A percentile compares a stretch with the other conserved stretches of the same genome.
phyloP scores from a whole-genome alignment of 1,284 basidiomycete species.

The Heliocybe sulcata region DNA sequence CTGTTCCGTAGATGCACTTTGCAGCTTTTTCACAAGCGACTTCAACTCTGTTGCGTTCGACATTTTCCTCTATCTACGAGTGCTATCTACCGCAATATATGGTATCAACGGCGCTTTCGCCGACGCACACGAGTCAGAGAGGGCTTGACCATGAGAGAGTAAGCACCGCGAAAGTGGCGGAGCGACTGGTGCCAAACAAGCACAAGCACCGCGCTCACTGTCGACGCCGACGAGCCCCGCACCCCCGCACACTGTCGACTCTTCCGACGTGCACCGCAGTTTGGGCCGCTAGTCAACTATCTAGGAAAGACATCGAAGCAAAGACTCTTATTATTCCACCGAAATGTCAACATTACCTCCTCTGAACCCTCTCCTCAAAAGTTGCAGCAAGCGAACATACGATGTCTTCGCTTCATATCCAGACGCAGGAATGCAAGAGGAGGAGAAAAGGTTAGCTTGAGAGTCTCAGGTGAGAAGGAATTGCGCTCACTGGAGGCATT shows the following conservation, averaged over 20 bases:
- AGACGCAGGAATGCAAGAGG: conserved; percentile 53
- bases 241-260: not conserved
- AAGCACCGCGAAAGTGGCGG: not conserved
- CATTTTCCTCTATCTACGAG: not conserved
- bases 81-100: not conserved
- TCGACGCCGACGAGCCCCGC: not conserved
- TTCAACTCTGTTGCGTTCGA: conserved; percentile 54
- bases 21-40: conserved; percentile 73
- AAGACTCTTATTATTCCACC: not conserved
- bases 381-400: conserved; percentile 60
- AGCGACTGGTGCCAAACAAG: not conserved
- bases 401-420: conserved; percentile 60
- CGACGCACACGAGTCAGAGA: not conserved
- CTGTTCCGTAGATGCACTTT: conserved; percentile 51
- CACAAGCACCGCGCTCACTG: not conserved
- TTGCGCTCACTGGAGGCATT: conserved; percentile 3
- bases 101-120: not conserved
- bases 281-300: no score
- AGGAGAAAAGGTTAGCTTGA: conserved; percentile 55
- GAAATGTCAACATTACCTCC: conserved; percentile 28
- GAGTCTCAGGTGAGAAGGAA: not conserved
- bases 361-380: conserved; percentile 55
- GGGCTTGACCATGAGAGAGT: not conserved
- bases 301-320: not conserved
- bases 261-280: not conserved